Evolutionary conservation across 176 grass and related monocot genomes (phyloP), one percentile per base, ranked within the genome.

Genomic region (Aegilops umbellulata): DNA sequence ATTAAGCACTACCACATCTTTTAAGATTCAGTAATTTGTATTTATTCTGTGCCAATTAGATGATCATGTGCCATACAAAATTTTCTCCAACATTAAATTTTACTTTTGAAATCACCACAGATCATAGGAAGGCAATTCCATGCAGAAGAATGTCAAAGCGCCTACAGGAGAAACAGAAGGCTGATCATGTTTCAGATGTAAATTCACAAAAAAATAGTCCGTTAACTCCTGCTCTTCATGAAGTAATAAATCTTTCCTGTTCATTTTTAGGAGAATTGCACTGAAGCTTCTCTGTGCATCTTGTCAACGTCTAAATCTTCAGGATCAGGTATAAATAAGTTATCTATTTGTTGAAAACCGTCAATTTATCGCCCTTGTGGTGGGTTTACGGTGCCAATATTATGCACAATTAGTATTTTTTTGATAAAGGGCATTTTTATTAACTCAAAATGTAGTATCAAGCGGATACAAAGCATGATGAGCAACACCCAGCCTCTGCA

Each of bases 131-230:
- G 46, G 23, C 34, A 27, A 57, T 81, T 84, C 86, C 75, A 84
- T 42, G 80, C 46, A 89, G 82, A 72, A 82, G 90, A 80, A 87
- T 77, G 74, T 94, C 89, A 76, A 79, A 86, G 74, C 69, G 92
- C 14, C 68, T 94, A 65, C 80, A 81, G 51, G 78, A 94, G 62
- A 94, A 82, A 84, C 24, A 3, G 47, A 89, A 86, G 83, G 69
- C 53, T 22, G 76, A 67, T 63, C 77, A 76, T 38, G 55, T 84
- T 81, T 85, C 77, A 58, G 34, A 87, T 60, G 84, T 93, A 90
- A 58, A 53, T 34, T 78, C 77, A 32, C 17, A 38, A 75, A 25
- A n/a, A 61, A 76, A 31, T 49, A 25, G 8, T 49, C 77, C 19
- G 67, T 83, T 27, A 30, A 84, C 0, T 22, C n/a, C 29, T 38